Evolutionary conservation across 2,329 filamentous ascomycete genomes (phyloP).

Genomic region (Trichophyton equinum): DNA sequence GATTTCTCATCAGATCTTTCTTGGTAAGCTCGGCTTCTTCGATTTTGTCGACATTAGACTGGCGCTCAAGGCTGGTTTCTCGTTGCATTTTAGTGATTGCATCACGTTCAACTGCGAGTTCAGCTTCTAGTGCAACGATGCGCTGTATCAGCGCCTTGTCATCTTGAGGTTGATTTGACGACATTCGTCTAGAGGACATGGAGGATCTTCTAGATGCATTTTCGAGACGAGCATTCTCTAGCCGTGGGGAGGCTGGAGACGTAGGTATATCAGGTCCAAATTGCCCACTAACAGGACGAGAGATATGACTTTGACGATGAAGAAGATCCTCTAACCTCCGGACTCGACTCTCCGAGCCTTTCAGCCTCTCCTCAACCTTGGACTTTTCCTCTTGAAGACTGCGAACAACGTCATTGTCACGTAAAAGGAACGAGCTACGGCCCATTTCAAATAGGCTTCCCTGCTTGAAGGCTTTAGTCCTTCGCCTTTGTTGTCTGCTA

Average conservation of each 20-base stretch:
- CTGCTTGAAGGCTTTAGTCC: constrained; percentile 89
- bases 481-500: constrained; percentile 73
- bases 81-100: constrained; percentile 54
- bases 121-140: constrained; percentile 59
- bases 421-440: constrained; percentile 70
- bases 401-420: constrained; percentile 69
- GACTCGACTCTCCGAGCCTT: constrained; percentile 77
- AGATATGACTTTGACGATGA: constrained; percentile 60
- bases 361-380: constrained; percentile 59
- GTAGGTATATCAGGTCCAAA: constrained; percentile 32
- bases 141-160: constrained; percentile 51
- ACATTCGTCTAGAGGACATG: constrained; percentile 48
- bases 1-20: constrained; percentile 83
- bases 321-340: constrained; percentile 83
- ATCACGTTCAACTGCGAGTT: constrained; percentile 63
- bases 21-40: constrained; percentile 87
- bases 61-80: constrained; percentile 49
- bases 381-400: constrained; percentile 73
- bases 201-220: constrained; percentile 45
- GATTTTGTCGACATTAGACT: constrained; percentile 53
- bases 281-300: constrained; percentile 41
- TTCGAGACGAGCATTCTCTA: constrained; percentile 28
- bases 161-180: constrained; percentile 46
- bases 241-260: constrained; percentile 30
- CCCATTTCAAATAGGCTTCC: constrained; percentile 89